Evolutionary conservation across 2,329 filamentous ascomycete species (phyloP).

Genomic region (Chaetothyriales sp.): DNA sequence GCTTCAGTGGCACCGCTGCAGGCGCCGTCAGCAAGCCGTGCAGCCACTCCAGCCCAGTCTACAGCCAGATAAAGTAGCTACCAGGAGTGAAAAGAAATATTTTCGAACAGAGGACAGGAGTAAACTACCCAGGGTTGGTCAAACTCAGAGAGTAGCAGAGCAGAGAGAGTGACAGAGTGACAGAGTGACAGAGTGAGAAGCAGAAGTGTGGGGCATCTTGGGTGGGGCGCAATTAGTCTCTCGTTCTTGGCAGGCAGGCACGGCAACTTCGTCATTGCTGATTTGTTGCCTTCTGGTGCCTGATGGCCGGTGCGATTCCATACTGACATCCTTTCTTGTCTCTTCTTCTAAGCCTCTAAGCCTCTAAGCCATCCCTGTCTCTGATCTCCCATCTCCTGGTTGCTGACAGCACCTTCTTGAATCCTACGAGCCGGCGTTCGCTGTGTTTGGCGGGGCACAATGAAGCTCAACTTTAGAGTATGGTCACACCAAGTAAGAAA

Average conservation of each 20-base stretch:
- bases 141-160: too few relatives aligned
- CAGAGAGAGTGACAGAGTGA: too few relatives aligned
- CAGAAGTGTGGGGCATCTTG: neutral
- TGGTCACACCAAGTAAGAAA: constrained; percentile 15
- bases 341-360: neutral
- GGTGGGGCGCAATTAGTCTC: neutral
- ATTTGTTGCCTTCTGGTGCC: neutral
- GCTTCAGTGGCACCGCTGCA: neutral
- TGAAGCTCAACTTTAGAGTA: constrained; percentile 62
- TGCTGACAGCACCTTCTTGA: constrained; percentile 17
- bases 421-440: constrained; percentile 10
- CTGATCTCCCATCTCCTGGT: constrained; percentile 13
- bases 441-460: constrained; percentile 29
- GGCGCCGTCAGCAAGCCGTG: neutral
- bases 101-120: too few relatives aligned
- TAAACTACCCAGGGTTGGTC: too few relatives aligned
- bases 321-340: neutral
- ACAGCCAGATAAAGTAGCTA: neutral
- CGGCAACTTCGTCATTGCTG: constrained; percentile 1
- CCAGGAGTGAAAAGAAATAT: constrained; percentile 1
- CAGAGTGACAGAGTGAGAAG: too few relatives aligned
- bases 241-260: neutral
- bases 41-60: neutral
- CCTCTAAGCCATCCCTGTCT: constrained; percentile 3
- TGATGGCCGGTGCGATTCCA: neutral